A percentile compares a stretch with the other conserved stretches of the same genome.
phyloP scores from a whole-genome alignment of 306 rosid species.

The Cucurbita pepo region DNA sequence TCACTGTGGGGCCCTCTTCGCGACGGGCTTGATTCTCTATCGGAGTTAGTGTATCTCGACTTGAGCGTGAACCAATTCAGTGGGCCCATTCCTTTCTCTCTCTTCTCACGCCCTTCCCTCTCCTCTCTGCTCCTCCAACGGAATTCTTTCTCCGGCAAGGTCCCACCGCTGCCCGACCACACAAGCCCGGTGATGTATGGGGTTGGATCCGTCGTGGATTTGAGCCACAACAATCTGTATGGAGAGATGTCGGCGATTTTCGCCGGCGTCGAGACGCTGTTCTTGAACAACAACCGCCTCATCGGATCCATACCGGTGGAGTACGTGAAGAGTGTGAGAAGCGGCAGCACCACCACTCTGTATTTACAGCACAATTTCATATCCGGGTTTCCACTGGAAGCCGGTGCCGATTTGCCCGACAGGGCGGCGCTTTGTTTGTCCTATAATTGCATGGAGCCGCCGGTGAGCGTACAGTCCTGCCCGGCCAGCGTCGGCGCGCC shows the following conservation, averaged over 20 bases:
- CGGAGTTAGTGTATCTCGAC: conserved; percentile 41
- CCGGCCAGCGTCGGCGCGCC: conserved; percentile 36
- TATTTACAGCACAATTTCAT: conserved; percentile 64
- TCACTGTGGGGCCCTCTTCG: conserved; percentile 43
- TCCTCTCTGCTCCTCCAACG: conserved; percentile 45
- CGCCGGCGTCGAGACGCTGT: conserved; percentile 47
- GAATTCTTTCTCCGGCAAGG: conserved; percentile 50
- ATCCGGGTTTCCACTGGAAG: conserved; percentile 16
- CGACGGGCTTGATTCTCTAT: conserved; percentile 32
- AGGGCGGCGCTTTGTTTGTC: conserved; percentile 49
- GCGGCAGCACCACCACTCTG: conserved; percentile 45
- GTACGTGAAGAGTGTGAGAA: conserved; percentile 38
- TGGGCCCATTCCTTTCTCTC: conserved; percentile 53
- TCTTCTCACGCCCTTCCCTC: conserved; percentile 24
- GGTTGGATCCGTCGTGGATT: conserved; percentile 41
- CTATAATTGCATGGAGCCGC: conserved; percentile 59
- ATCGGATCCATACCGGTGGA: conserved; percentile 37
- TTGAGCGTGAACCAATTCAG: conserved; percentile 35
- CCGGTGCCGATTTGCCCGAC: conserved; percentile 30
- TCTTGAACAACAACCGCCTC: conserved; percentile 54
- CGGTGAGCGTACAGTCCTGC: conserved; percentile 24
- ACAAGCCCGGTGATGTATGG: conserved; percentile 12
- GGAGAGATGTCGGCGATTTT: conserved; percentile 37
- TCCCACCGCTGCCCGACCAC: conserved; percentile 7
- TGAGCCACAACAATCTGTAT: conserved; percentile 40